Evolutionary conservation across 2,329 filamentous ascomycete species (phyloP), one percentile per base, ranked within the genome.

Genomic region (Fusarium subtropicale): DNA sequence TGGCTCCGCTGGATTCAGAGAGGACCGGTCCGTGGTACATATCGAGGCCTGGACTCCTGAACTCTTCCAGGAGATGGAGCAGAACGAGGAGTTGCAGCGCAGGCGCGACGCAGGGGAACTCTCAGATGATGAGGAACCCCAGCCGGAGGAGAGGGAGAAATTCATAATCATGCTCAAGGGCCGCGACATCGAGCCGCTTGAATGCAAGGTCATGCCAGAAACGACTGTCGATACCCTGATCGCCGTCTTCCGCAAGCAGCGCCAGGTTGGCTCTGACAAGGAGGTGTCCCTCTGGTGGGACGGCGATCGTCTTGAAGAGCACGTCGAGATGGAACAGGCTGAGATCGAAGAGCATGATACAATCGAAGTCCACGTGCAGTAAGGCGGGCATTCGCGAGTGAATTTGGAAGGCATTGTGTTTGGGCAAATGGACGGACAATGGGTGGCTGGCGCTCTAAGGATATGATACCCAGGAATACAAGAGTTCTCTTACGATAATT

Each of bases 1-100:
- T 11, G 72, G 76, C 41, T 76, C 80, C 6, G 82, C 83, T 24
- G 84, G 86, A 3, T 85, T 86, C 69, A 85, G 97, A 67, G 90
- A 94, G 77, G 92, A 91, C 9, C 92, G 92, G 85, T 94, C 92
- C 13, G 54, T 60, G 13, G 85, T 97, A n/a, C 86, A 91, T 69
- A 85, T 97, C 66, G 90, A 94, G 79, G 92, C 91, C 6, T 93
- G 92, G 86, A 95, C 92, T 0, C 83, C 88, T 10, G 88, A 91
- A 13, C 78, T 87, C 3, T 91, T 88, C 66, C 79, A 79, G 28
- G 76, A 80, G 18, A 81, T 86, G 74, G 81, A 85, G 68, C 79
- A 80, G 53, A 80, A 82, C 33, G 81, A 85, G 64, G 86, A 88
- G 70, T 79, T 78, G 18, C 81, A 82, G 60, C 81, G 83, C 16